Base-by-base conservation (phyloP, 169 alveolate species). In the Miamiensis avidus region DNA sequence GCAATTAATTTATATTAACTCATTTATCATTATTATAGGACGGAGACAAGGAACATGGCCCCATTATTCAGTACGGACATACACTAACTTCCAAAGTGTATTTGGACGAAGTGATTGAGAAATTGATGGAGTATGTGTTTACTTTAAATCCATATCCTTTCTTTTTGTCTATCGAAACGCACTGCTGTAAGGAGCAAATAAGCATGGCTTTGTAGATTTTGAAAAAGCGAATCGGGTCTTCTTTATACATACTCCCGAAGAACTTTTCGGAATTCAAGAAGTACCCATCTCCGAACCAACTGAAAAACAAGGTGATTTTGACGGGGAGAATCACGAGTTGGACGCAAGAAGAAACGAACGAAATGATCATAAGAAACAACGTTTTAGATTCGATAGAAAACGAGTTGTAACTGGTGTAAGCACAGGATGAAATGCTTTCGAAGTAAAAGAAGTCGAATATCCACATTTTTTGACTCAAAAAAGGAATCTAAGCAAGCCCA, bases 61-160 rank as follows among this genome's bases (percentile, higher is more conserved):
- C 81, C 6, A 49, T 75, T n/a, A 31, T 75, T 6, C 30, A n/a
- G 31, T 75, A 75, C 27, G 81, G 81, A 6, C 31, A 75, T 75
- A 26, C 64, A 26, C 1, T 75, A 27, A 75, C 28, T 31, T 75
- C 81, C 20, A n/a, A 31, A 25, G 31, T 75, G 6, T 30, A 29
- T 4, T 31, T 75, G 30, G 11, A 11, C 6, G 81, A 75, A 29
- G 27, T 75, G 64, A 4, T 75, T 1, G 27, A 4, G 4, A 25
- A n/a, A 75, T 6, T 75, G 16, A 31, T 75, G 29, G 30, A 75
- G 6, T 29, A 75, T 75, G 81, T 75, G 30, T 75, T 75, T 75
- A 29, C 28, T 29, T 1, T 6, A 4, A 75, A 75, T 31, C 81
- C 32, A 6, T 30, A 75, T 29, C 81, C 81, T 75, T 75, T 75